Conservation (phyloP, 176 grass and related monocot species). For the Puccinellia tenuiflora region DNA sequence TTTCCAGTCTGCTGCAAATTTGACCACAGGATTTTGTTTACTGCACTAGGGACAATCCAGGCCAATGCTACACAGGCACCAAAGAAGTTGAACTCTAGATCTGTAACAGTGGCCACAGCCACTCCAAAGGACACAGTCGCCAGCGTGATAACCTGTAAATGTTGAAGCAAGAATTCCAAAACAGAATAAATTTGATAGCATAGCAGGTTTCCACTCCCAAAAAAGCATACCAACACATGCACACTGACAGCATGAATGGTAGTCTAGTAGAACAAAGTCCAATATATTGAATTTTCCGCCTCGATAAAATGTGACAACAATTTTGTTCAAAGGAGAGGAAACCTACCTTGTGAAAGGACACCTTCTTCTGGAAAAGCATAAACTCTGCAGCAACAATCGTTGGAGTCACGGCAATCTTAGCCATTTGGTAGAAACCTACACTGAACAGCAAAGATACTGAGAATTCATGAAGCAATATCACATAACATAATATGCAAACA, state of each 20-base stretch:
- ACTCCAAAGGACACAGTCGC: conserved; percentile 69
- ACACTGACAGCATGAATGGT: background rate
- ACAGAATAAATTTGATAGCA: background rate
- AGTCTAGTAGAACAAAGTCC: background rate
- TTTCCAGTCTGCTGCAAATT: conserved; percentile 85
- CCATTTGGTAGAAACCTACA: conserved; percentile 99
- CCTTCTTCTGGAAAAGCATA: conserved; percentile 74
- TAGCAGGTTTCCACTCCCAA: background rate
- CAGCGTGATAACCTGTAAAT: conserved; percentile 65
- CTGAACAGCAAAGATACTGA: conserved; percentile 63
- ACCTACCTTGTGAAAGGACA: conserved; percentile 67
- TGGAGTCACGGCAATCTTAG: conserved; percentile 95
- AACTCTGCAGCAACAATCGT: conserved; percentile 91
- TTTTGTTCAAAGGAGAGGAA: background rate
- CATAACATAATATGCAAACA: background rate
- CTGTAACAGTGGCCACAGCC: conserved; percentile 81
- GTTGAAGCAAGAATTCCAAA: background rate
- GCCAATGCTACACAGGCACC: conserved; percentile 84
- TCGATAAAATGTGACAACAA: background rate
- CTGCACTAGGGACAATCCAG: conserved; percentile 85
- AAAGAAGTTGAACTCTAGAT: conserved; percentile 95
- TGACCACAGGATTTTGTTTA: conserved; percentile 99
- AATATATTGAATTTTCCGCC: background rate
- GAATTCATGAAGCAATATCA: background rate
- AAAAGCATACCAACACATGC: conserved; percentile 11